Percentiles rank a stretch among this genome's conserved stretches.
These are phyloP conservation scores for Kluyveromyces aestuarii DNA, from an alignment of 805 yeast genomes.

Conservation along the genomic window DNA sequence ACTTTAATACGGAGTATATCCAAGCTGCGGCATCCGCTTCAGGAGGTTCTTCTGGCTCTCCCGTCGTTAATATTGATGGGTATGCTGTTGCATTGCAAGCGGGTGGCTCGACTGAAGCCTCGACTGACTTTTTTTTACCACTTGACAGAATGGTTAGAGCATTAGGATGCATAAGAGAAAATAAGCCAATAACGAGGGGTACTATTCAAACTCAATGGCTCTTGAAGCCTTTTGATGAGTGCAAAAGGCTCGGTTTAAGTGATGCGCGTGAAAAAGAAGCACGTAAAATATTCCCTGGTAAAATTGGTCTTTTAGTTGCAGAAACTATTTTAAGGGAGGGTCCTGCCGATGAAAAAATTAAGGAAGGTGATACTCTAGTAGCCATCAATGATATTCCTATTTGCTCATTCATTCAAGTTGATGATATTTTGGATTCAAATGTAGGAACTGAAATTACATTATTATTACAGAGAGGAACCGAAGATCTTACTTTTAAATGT, in stretches of 20 bases:
- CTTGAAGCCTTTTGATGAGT: slow-evolving; percentile 81
- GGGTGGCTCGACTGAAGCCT: slow-evolving; percentile 85
- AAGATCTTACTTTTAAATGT: slow-evolving; percentile 40
- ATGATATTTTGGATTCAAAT: slow-evolving; percentile 65
- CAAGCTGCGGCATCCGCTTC: slow-evolving; percentile 96
- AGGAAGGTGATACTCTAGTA: slow-evolving; percentile 80
- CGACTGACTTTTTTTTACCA: slow-evolving; percentile 89
- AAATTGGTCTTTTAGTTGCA: slow-evolving; percentile 77
- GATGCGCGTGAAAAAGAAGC: slow-evolving; percentile 63
- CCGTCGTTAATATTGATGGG: slow-evolving; percentile 87
- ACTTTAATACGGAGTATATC: slow-evolving; percentile 87
- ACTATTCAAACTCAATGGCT: slow-evolving; percentile 89
- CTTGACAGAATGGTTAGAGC: slow-evolving; percentile 79
- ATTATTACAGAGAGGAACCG: slow-evolving; percentile 67
- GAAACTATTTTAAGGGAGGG: slow-evolving; percentile 77
- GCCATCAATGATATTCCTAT: slow-evolving; percentile 59
- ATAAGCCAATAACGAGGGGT: slow-evolving; percentile 66
- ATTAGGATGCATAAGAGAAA: slow-evolving; percentile 56
- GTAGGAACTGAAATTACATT: slow-evolving; percentile 53
- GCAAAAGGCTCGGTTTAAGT: slow-evolving; percentile 77
- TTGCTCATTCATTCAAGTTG: slow-evolving; percentile 69
- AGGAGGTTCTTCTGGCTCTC: slow-evolving; percentile 94
- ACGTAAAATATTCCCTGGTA: slow-evolving; percentile 58
- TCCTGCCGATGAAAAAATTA: slow-evolving; percentile 62
- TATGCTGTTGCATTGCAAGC: slow-evolving; percentile 88